Conservation (phyloP, 2,329 filamentous ascomycete genomes). For the Colletotrichum phormii region DNA sequence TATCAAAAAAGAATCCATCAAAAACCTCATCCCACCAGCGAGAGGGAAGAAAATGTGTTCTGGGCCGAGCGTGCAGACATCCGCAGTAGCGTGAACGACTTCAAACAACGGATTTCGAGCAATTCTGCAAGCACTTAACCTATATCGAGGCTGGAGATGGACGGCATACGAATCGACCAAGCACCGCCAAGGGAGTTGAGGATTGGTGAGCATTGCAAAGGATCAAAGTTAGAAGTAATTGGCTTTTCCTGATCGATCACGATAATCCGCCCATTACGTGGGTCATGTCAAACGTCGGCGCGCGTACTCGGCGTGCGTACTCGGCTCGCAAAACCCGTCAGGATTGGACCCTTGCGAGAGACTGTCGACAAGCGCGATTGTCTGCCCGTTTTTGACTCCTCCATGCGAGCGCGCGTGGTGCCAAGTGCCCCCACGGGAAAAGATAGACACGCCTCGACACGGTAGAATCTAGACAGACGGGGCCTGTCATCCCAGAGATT, state of each 20-base stretch:
- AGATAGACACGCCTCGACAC: background rate
- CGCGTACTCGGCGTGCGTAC: slow-evolving; percentile 1
- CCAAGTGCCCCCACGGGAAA: background rate
- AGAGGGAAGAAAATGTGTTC: background rate
- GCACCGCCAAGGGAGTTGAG: background rate
- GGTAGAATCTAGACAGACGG: slow-evolving; percentile 1
- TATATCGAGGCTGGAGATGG: background rate
- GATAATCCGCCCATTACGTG: background rate
- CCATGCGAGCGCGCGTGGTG: slow-evolving; percentile 14
- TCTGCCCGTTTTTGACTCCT: slow-evolving; percentile 14
- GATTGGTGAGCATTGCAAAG: background rate
- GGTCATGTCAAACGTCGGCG: background rate
- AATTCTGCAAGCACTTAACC: background rate
- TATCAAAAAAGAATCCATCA: background rate
- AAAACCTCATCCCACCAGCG: background rate
- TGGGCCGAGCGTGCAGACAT: slow-evolving; percentile 2
- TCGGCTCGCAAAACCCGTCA: background rate
- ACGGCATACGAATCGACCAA: background rate
- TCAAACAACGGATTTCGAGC: background rate
- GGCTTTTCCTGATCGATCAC: background rate
- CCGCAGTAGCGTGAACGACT: slow-evolving; percentile 7
- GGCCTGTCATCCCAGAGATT: slow-evolving; percentile 30
- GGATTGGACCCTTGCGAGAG: slow-evolving; percentile 8
- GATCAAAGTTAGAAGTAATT: background rate
- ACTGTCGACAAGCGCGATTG: background rate